Base-by-base conservation (phyloP, 2,329 filamentous ascomycete genomes). In the Fusarium goolgardi region DNA sequence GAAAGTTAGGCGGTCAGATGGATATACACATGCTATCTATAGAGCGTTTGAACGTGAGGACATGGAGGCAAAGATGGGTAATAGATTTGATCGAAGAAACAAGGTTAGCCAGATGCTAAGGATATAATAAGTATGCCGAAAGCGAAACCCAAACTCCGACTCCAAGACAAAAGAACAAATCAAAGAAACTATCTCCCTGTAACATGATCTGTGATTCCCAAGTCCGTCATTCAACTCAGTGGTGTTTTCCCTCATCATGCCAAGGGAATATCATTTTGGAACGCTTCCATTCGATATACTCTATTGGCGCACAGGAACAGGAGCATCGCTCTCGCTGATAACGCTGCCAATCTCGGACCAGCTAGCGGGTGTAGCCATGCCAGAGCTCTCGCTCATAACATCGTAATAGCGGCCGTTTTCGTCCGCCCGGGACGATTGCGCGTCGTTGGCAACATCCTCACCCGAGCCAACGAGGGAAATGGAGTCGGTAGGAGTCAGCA, bases 271-370 rank as follows among this genome's bases (percentile, higher is more conserved):
- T 32, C 20, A 31, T 21, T 39, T 43, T 39, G 43, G 12, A 31
- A 39, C 29, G 20, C 13, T 44, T 13, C 32, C 25, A 41, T 32
- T 46, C 10, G 15, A 31, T 29, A 46, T 12, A 29, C 18, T 47
- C 68, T 72, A 76, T 55, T 78, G 76, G 35, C 75, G 79, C n/a
- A 73, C 71, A 13, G 75, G 76, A 7, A 72, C 55, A 9, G 71
- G 74, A 12, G 73, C 76, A 49, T 87, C 85, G 68, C 77, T 84
- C 74, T 88, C 85, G 73, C 87, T 89, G 27, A 89, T 79, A 15
- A 87, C 83, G 65, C 88, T 90, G 61, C 86, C 88, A 16, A 90
- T 83, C 73, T 90, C 88, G 9, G 86, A 88, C 88, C 88, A 90
- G 75, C 85, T 88, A 2, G 83, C 82, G 0, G 88, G 88, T 1